A percentile compares a stretch with the other conserved stretches of the same genome.
Evolutionary conservation across 371 early-diverging fungal genomes (phyloP).

Genomic region (Parasitella parasitica): DNA sequence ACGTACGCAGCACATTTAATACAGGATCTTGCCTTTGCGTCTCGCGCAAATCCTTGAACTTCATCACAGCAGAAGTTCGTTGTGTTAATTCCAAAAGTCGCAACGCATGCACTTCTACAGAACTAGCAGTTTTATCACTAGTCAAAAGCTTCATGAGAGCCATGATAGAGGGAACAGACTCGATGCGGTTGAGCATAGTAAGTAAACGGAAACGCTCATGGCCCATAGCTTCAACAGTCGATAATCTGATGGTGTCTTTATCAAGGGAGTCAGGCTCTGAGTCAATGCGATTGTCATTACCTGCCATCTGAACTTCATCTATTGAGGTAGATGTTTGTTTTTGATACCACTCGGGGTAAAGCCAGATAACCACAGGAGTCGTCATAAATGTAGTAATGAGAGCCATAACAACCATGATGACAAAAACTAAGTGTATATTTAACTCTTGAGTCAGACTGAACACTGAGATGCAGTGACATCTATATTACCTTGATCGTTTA

Average conservation of each 20-base stretch:
- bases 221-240: neutral
- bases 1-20: constrained; percentile 71
- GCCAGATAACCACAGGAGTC: constrained; percentile 53
- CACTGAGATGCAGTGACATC: no score
- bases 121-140: constrained; percentile 4
- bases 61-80: constrained; percentile 75
- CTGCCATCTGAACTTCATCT: neutral
- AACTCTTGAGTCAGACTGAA: no score
- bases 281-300: neutral
- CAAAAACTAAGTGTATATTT: constrained; percentile 51
- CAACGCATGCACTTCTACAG: constrained; percentile 47
- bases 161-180: constrained; percentile 73
- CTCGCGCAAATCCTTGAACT: constrained; percentile 57
- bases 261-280: neutral
- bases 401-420: constrained; percentile 89
- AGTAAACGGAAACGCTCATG: constrained; percentile 29
- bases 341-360: constrained; percentile 63
- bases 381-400: constrained; percentile 81
- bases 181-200: constrained; percentile 63
- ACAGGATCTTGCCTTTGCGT: constrained; percentile 69
- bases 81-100: constrained; percentile 71
- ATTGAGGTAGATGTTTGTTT: constrained; percentile 30
- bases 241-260: neutral
- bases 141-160: constrained; percentile 59
- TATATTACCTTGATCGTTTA: constrained; percentile 57